Evolutionary conservation across 257 asterid species (phyloP).

Genomic region (Ilex asprella): DNA sequence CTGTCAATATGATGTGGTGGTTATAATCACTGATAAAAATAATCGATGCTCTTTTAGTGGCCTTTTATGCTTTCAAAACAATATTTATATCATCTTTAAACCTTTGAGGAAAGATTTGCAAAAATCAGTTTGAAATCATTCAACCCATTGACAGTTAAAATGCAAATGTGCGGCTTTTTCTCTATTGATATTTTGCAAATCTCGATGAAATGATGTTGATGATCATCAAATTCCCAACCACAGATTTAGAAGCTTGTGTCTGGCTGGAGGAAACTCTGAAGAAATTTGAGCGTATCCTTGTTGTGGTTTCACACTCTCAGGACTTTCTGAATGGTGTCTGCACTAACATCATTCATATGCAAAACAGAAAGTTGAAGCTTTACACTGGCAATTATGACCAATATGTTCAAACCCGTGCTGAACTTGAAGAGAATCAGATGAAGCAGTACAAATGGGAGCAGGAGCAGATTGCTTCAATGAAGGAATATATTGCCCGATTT

Average conservation of each 20-base stretch:
- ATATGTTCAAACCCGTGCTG: slow-evolving; percentile 2
- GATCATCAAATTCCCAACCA: background rate
- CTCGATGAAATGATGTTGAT: background rate
- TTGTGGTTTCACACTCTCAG: slow-evolving; percentile 2
- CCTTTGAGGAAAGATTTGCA: too few relatives aligned
- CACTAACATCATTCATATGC: slow-evolving; percentile 3
- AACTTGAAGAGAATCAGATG: slow-evolving; percentile 5
- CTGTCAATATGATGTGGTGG: too few relatives aligned
- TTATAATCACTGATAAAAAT: too few relatives aligned
- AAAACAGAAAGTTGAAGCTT: background rate
- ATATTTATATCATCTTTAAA: too few relatives aligned
- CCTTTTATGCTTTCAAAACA: too few relatives aligned
- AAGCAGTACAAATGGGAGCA: slow-evolving; percentile 4
- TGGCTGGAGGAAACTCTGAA: slow-evolving; percentile 3
- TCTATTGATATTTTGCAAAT: background rate
- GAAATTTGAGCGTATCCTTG: background rate
- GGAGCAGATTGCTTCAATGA: background rate
- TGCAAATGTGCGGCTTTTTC: too few relatives aligned
- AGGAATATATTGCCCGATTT: slow-evolving; percentile 2
- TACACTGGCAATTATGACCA: slow-evolving; percentile 2
- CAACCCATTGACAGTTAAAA: too few relatives aligned
- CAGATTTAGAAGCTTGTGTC: slow-evolving; percentile 5
- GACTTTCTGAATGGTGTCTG: slow-evolving; percentile 1
- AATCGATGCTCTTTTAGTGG: too few relatives aligned
- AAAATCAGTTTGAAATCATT: too few relatives aligned